These are phyloP conservation scores for Mycena citricolor DNA, from an alignment of 1,284 basidiomycete genomes.

Conservation along the genomic window DNA sequence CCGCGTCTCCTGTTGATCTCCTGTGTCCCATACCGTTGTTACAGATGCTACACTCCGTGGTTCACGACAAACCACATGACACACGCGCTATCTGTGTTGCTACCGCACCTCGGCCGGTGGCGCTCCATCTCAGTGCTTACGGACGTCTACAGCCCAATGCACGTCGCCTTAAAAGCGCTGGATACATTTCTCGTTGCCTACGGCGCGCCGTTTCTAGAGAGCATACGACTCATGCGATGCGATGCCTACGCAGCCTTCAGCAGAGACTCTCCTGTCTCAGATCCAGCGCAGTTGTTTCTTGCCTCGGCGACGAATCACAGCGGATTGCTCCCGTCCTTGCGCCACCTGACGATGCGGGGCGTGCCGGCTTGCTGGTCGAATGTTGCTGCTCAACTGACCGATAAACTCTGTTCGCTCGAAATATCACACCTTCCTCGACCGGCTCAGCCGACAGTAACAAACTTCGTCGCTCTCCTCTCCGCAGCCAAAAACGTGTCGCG, in stretches of 20 bases:
- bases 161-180: conserved; percentile 43
- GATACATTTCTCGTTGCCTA: conserved; percentile 33
- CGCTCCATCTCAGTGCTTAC: conserved; percentile 51
- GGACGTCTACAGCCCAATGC: conserved; percentile 52
- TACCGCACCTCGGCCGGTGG: conserved; percentile 50
- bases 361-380: conserved; percentile 49
- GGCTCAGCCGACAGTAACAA: conserved; percentile 43
- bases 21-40: background rate
- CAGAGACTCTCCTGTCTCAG: conserved; percentile 44
- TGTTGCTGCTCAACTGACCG: conserved; percentile 34
- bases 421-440: conserved; percentile 47
- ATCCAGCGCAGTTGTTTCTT: conserved; percentile 36
- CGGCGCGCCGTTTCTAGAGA: conserved; percentile 47
- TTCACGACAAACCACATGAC: conserved; percentile 45
- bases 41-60: conserved; percentile 36
- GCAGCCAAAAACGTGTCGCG: conserved; percentile 37
- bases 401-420: conserved; percentile 37
- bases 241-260: conserved; percentile 51
- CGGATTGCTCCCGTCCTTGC: conserved; percentile 39
- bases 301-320: conserved; percentile 23
- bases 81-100: conserved; percentile 40
- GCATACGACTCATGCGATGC: conserved; percentile 53
- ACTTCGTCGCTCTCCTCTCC: conserved; percentile 40
- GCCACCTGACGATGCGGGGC: conserved; percentile 44
- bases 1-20: conserved; percentile 3